These are phyloP conservation scores for Aspergillus coremiiformis DNA, from an alignment of 495 filamentous ascomycete genomes.

Conservation along the genomic window DNA sequence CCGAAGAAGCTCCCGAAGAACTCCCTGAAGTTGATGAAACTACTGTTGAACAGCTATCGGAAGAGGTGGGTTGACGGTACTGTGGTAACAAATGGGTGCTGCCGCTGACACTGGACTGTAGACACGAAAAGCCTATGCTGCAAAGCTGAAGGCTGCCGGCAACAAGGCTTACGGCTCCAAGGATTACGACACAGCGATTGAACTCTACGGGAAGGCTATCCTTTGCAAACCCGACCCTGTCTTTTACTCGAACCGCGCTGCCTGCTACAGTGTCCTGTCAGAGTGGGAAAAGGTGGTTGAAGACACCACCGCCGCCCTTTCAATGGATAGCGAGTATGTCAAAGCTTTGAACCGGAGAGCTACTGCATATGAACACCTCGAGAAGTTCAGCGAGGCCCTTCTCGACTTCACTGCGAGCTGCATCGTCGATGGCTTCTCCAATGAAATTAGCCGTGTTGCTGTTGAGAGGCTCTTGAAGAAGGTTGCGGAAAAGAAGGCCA, in stretches of 20 bases:
- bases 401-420: slow-evolving; percentile 98
- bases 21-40: slow-evolving; percentile 79
- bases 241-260: slow-evolving; percentile 97
- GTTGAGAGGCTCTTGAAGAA: slow-evolving; percentile 95
- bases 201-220: slow-evolving; percentile 90
- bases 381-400: slow-evolving; percentile 85
- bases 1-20: slow-evolving; percentile 65
- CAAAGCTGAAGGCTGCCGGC: slow-evolving; percentile 86
- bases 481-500: slow-evolving; percentile 88
- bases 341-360: slow-evolving; percentile 95
- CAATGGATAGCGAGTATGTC: slow-evolving; percentile 88
- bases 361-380: slow-evolving; percentile 89
- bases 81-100: neutral
- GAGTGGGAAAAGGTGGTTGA: slow-evolving; percentile 96
- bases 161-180: slow-evolving; percentile 95
- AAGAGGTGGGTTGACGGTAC: slow-evolving; percentile 44
- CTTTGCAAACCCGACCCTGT: slow-evolving; percentile 95
- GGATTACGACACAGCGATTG: slow-evolving; percentile 84
- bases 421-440: slow-evolving; percentile 95
- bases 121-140: slow-evolving; percentile 70
- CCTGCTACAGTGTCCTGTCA: slow-evolving; percentile 87
- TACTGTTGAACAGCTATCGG: slow-evolving; percentile 60
- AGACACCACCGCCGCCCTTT: slow-evolving; percentile 90
- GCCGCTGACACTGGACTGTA: slow-evolving; percentile 13
- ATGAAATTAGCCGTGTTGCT: slow-evolving; percentile 75